A percentile compares a stretch with the other conserved stretches of the same genome.
These are phyloP conservation scores for Suillus sp. DNA, from an alignment of 768 basidiomycete species.

Conservation along the genomic window DNA sequence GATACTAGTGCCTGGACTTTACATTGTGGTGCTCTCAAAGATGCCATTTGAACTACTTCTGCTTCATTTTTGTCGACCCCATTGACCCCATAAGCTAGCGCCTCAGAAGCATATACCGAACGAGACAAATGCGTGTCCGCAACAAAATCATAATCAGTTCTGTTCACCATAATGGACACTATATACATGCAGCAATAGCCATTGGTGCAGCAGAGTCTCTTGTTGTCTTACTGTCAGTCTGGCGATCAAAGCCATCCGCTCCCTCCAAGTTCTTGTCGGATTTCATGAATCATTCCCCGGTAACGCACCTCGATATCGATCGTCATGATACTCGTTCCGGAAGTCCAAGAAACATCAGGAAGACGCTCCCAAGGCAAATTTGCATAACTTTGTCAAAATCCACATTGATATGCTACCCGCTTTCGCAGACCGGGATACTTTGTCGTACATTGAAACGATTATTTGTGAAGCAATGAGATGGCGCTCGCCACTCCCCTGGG, in stretches of 20 bases:
- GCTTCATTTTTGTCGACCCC: not conserved
- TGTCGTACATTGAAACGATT: constrained; percentile 16
- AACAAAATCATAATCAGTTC: not conserved
- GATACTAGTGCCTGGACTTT: too few relatives aligned
- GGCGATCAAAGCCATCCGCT: not conserved
- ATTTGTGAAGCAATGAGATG: constrained; percentile 15
- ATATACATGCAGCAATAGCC: not conserved
- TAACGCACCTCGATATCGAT: constrained; percentile 43
- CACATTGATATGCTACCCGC: too few relatives aligned
- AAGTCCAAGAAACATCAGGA: constrained; percentile 17
- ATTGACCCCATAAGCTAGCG: too few relatives aligned
- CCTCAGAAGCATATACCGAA: too few relatives aligned
- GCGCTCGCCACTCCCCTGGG: constrained; percentile 6
- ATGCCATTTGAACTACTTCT: not conserved
- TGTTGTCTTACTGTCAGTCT: not conserved
- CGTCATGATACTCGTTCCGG: constrained; percentile 13
- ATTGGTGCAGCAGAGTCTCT: not conserved
- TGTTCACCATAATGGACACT: not conserved
- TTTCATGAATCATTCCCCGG: constrained; percentile 41
- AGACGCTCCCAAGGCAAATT: too few relatives aligned
- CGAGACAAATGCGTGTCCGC: not conserved
- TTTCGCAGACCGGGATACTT: constrained; percentile 1
- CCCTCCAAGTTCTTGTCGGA: constrained; percentile 36
- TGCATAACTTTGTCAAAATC: too few relatives aligned
- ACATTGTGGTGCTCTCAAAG: too few relatives aligned